These are phyloP conservation scores for Backusella tuberculispora DNA, from an alignment of 192 early-diverging fungal genomes.

Conservation along the genomic window DNA sequence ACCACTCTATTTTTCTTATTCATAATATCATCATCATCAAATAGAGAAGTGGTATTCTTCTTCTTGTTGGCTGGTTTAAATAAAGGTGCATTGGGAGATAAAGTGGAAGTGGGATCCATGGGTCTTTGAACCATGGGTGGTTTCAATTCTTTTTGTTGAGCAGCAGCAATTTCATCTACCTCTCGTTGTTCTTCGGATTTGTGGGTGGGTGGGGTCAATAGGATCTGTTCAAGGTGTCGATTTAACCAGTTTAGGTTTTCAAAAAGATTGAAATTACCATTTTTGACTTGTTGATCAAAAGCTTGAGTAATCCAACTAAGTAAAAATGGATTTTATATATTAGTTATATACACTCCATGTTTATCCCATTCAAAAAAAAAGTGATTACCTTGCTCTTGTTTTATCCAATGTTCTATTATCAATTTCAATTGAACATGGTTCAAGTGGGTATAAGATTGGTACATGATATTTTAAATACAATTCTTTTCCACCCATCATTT, in stretches of 20 bases:
- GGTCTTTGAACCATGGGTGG: not conserved
- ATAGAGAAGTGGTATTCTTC: constrained; percentile 36
- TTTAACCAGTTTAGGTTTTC: constrained; percentile 25
- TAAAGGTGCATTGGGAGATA: not conserved
- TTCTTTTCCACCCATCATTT: constrained; percentile 14
- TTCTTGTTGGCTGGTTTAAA: not conserved
- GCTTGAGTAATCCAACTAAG: not conserved
- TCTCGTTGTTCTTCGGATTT: not conserved
- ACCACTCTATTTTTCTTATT: constrained; percentile 33
- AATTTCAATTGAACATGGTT: constrained; percentile 45
- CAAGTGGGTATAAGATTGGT: constrained; percentile 44
- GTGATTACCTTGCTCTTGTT: constrained; percentile 11
- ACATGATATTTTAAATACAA: constrained; percentile 23
- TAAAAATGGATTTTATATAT: not conserved
- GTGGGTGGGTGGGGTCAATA: not conserved
- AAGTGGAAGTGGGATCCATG: not conserved
- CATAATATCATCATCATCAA: constrained; percentile 21
- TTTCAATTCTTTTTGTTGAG: constrained; percentile 9
- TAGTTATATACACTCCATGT: not conserved
- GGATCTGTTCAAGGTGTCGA: not conserved
- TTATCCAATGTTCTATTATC: constrained; percentile 14
- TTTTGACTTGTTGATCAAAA: constrained; percentile 22
- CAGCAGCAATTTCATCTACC: not conserved
- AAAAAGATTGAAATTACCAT: constrained; percentile 3
- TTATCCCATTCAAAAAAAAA: not conserved